A percentile compares a stretch with the other conserved stretches of the same genome.
These are phyloP conservation scores for Pseudogymnoascus sp. DNA, from an alignment of 2,329 filamentous ascomycete species.

Conservation along the genomic window DNA sequence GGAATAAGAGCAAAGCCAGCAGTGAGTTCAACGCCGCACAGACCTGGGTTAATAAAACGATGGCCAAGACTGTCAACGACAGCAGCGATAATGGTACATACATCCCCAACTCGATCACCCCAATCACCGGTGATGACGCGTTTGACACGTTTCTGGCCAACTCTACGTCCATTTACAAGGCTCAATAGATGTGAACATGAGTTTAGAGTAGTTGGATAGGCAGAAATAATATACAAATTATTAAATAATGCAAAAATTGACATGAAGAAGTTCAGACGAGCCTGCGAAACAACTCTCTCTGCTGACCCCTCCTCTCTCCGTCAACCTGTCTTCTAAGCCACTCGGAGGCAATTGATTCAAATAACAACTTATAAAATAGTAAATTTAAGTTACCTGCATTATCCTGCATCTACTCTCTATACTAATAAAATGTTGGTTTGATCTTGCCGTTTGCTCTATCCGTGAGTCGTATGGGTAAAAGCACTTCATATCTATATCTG, in stretches of 20 bases:
- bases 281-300: too few species aligned
- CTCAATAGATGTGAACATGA: background rate
- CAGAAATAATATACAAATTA: background rate
- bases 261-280: too few species aligned
- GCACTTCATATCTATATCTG: conserved; percentile 18
- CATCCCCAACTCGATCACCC: background rate
- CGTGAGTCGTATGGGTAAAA: conserved; percentile 19
- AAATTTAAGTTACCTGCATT: background rate
- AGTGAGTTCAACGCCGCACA: background rate
- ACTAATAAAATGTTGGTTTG: conserved; percentile 32
- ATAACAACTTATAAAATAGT: background rate
- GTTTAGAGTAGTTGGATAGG: background rate
- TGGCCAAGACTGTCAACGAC: background rate
- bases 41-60: background rate
- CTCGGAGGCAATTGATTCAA: background rate
- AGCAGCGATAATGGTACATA: background rate
- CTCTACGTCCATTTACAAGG: background rate
- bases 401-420: background rate
- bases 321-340: background rate
- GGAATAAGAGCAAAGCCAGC: conserved; percentile 13
- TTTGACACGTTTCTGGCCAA: background rate
- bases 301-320: too few species aligned
- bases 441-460: conserved; percentile 35
- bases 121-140: background rate
- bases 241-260: too few species aligned